Conservation (phyloP, 148 eudicot species). For the Limonium bicolor region DNA sequence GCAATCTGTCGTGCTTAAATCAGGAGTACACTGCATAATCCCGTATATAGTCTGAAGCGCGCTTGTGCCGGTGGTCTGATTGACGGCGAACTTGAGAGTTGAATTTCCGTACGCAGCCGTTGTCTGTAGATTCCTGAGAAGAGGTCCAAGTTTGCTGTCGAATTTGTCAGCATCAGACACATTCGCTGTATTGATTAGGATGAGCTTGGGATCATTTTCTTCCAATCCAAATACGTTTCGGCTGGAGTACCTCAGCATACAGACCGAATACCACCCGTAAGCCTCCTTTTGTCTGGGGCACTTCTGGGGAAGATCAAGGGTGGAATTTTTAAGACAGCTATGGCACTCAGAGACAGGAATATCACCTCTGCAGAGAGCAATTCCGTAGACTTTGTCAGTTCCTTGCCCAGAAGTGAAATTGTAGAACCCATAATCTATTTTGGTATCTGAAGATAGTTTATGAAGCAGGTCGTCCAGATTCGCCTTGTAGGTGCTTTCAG, state of each 20-base stretch:
- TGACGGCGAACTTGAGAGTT: slow-evolving; percentile 7
- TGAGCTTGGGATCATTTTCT: neutral
- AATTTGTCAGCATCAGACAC: too few species aligned
- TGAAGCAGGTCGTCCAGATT: slow-evolving; percentile 9
- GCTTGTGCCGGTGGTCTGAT: neutral
- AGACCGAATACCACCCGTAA: neutral
- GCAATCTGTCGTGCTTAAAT: slow-evolving; percentile 7
- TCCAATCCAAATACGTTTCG: neutral
- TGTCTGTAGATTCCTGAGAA: neutral
- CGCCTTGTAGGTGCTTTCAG: slow-evolving; percentile 6
- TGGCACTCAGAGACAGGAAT: slow-evolving; percentile 16
- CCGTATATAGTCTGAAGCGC: slow-evolving; percentile 1
- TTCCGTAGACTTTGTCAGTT: slow-evolving; percentile 17
- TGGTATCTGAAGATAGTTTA: slow-evolving; percentile 9
- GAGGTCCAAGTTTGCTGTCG: neutral
- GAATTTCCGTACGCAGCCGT: slow-evolving; percentile 11
- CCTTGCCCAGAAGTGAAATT: slow-evolving; percentile 17
- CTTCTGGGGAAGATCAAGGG: neutral
- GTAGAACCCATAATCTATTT: slow-evolving; percentile 22
- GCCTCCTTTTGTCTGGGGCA: slow-evolving; percentile 1
- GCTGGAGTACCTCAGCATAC: slow-evolving; percentile 5
- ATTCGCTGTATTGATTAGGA: too few species aligned
- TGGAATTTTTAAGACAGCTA: slow-evolving; percentile 11
- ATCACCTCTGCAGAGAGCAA: slow-evolving; percentile 47
- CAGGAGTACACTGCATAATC: slow-evolving; percentile 18